These are phyloP conservation scores for Moesziomyces parantarcticus DNA, from an alignment of 1,284 basidiomycete genomes.

Conservation along the genomic window DNA sequence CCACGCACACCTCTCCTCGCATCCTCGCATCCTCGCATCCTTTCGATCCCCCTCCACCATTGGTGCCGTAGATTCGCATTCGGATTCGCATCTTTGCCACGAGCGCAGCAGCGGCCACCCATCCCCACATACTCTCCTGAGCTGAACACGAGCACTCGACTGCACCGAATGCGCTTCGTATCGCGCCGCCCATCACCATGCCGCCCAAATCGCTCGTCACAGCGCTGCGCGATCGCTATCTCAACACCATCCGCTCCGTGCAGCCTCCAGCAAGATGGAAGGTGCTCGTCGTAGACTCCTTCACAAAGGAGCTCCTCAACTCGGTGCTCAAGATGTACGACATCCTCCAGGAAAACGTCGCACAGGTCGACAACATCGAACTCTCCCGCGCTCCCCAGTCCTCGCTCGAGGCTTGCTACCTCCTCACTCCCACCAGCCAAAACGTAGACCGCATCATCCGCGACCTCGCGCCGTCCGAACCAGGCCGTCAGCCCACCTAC, in stretches of 20 bases:
- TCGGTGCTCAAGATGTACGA: constrained; percentile 85
- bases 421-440: constrained; percentile 92
- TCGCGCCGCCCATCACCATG: constrained; percentile 19
- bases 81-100: too few relatives aligned
- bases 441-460: constrained; percentile 89
- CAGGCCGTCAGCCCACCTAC: constrained; percentile 73
- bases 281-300: constrained; percentile 92
- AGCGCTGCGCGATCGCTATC: constrained; percentile 55
- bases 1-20: too few relatives aligned
- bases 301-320: constrained; percentile 84
- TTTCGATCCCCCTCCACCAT: too few relatives aligned
- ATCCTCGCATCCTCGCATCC: too few relatives aligned
- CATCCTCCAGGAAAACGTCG: constrained; percentile 64
- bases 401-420: constrained; percentile 72
- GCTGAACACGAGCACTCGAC: too few relatives aligned
- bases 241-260: constrained; percentile 62
- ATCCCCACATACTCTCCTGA: too few relatives aligned
- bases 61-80: too few relatives aligned
- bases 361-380: constrained; percentile 65
- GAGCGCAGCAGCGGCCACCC: too few relatives aligned
- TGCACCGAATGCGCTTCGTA: too few relatives aligned
- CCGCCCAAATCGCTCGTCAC: constrained; percentile 50
- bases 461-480: constrained; percentile 57
- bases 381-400: constrained; percentile 53
- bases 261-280: constrained; percentile 77